phyloP scores from a whole-genome alignment of 768 basidiomycete genomes.

The Pulveroboletus sp. region DNA sequence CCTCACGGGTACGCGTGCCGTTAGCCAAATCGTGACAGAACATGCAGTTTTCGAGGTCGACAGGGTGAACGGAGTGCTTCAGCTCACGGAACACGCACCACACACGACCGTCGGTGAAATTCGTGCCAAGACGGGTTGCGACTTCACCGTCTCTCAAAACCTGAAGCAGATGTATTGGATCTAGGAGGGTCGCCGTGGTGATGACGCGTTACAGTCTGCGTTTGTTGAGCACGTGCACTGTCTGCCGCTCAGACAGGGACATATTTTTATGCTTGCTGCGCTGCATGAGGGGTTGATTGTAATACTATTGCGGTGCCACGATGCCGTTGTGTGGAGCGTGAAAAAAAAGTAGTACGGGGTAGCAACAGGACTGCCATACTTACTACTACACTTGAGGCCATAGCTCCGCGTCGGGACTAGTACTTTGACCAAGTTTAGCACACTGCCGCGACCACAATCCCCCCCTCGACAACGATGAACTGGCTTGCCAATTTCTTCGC shows the following conservation, averaged over 20 bases:
- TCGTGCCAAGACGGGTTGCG: constrained; percentile 74
- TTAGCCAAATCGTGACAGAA: constrained; percentile 89
- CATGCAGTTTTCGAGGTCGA: constrained; percentile 87
- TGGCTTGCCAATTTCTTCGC: constrained; percentile 71
- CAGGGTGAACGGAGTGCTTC: constrained; percentile 60
- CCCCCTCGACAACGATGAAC: constrained; percentile 47
- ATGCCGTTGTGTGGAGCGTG: constrained; percentile 18
- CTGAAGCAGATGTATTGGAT: constrained; percentile 48
- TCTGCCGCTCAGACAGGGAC: not conserved
- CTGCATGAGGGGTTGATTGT: no score
- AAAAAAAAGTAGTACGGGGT: constrained; percentile 8
- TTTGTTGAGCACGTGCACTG: not conserved
- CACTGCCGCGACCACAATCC: constrained; percentile 4
- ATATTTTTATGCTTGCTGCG: no score
- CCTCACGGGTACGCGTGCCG: constrained; percentile 78
- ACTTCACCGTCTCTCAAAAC: constrained; percentile 56
- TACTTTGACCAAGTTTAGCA: constrained; percentile 13
- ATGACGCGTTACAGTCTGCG: not conserved
- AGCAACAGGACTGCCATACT: not conserved
- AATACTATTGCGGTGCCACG: no score
- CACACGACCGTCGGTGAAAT: constrained; percentile 80
- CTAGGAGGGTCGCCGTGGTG: constrained; percentile 3
- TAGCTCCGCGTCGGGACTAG: no score
- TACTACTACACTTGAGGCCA: no score
- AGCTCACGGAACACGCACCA: constrained; percentile 70